Conservation (phyloP, 331 rosid genomes). For the Malus hybrid region DNA sequence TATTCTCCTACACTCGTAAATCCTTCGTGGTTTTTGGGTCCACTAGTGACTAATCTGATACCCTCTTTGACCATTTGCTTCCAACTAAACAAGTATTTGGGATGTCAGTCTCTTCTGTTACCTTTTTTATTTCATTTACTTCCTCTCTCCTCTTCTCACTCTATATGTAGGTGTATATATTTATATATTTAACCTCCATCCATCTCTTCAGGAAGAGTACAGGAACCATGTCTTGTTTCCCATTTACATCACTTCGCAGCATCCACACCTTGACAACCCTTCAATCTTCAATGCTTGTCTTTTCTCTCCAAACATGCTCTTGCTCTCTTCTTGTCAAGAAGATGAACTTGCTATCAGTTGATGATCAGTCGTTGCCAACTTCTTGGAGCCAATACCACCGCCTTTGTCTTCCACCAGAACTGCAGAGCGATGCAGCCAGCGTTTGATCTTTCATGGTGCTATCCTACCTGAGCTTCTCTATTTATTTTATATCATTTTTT, state of each 20-base stretch:
- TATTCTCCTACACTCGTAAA: neutral
- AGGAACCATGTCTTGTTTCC: slow-evolving; percentile 17
- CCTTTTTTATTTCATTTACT: slow-evolving; percentile 19
- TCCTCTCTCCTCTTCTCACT: neutral
- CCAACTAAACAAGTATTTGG: slow-evolving; percentile 32
- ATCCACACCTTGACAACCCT: neutral
- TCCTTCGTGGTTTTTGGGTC: slow-evolving; percentile 23
- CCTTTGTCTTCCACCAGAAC: slow-evolving; percentile 16
- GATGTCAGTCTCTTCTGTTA: slow-evolving; percentile 30
- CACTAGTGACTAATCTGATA: slow-evolving; percentile 9
- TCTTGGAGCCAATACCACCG: neutral
- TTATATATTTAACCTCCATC: slow-evolving; percentile 36
- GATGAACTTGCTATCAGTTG: slow-evolving; percentile 15
- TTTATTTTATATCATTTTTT: fast-evolving
- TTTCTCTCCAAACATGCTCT: slow-evolving; percentile 27
- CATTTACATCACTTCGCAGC: slow-evolving; percentile 38
- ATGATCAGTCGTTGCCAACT: neutral
- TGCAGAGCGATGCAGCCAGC: neutral
- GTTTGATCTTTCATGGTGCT: slow-evolving; percentile 37
- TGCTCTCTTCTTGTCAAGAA: neutral
- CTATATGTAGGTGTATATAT: neutral
- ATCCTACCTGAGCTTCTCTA: slow-evolving; percentile 57
- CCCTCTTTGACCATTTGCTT: slow-evolving; percentile 19
- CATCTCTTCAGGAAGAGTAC: slow-evolving; percentile 2
- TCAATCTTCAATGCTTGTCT: slow-evolving; percentile 8